Percentiles rank a stretch among this genome's conserved stretches.
phyloP scores from a whole-genome alignment of 2,329 filamentous ascomycete species.

The Aspergillus niger region DNA sequence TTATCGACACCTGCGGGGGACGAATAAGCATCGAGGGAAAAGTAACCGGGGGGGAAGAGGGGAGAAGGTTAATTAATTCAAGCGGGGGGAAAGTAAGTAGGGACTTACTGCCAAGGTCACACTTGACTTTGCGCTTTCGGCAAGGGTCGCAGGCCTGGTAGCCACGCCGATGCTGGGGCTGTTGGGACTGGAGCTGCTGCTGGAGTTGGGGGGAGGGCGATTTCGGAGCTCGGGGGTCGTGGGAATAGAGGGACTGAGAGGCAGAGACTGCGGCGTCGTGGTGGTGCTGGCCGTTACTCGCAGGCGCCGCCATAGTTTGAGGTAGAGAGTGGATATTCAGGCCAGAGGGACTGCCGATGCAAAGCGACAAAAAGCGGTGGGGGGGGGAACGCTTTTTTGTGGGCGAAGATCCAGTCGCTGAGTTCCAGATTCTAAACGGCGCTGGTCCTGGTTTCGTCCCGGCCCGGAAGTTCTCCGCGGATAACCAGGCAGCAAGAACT shows the following conservation, averaged over 20 bases:
- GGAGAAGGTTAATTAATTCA: constrained; percentile 1
- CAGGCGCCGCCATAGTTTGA: constrained; percentile 21
- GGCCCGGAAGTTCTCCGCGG: neutral
- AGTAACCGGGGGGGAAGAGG: constrained; percentile 1
- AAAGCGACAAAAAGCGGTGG: constrained; percentile 44
- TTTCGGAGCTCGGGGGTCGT: constrained; percentile 25
- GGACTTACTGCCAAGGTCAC: constrained; percentile 49
- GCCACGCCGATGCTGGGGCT: constrained; percentile 47
- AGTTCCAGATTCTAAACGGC: neutral
- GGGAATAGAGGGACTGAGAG: constrained; percentile 21
- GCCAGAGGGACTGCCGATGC: constrained; percentile 34
- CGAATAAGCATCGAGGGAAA: constrained; percentile 15
- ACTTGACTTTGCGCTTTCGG: constrained; percentile 53
- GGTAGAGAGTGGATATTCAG: constrained; percentile 16
- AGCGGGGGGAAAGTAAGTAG: constrained; percentile 4
- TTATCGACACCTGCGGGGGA: constrained; percentile 69
- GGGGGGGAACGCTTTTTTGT: constrained; percentile 17
- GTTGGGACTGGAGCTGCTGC: constrained; percentile 9
- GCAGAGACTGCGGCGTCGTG: neutral
- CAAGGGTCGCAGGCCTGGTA: constrained; percentile 54
- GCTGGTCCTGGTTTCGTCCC: neutral
- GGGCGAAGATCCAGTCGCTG: neutral
- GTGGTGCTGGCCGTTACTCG: constrained; percentile 17
- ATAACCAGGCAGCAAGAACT: neutral
- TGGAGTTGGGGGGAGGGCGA: constrained; percentile 32